Base-by-base conservation (phyloP, 805 yeast genomes). In the Yarrowia alimentaria region DNA sequence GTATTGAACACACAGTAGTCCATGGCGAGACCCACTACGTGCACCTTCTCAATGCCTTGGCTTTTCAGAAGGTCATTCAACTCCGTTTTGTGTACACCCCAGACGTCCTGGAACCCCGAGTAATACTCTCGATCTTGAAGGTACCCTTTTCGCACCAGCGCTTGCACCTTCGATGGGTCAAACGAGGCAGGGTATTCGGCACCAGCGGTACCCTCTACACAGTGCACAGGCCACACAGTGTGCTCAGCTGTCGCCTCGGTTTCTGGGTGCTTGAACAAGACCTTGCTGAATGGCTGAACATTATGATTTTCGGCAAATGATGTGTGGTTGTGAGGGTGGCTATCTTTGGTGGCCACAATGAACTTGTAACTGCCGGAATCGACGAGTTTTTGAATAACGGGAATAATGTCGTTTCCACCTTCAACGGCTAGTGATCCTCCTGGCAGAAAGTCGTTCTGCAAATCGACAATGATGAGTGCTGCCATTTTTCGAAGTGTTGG, bases 201-300 rank as follows among this genome's bases (percentile, higher is more conserved):
- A 0, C 97, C 98, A 5, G 56, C 42, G 0, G 89, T 72, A 47
- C 74, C 72, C 60, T 86, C 90, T 12, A 90, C 77, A 64, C 97
- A 90, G 63, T 90, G 98, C 51, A 78, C 90, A 0, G 98, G 97
- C 97, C 97, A 90, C 3, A 88, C 71, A 7, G 55, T 52, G 0
- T 74, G 72, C 4, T 54, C 58, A 28, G 67, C 55, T 11, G 63
- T 57, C 32, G 56, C 54, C 0, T 62, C 62, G 31, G 64, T 58
- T 14, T 68, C 57, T 0, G 93, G 90, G 42, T 80, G 77, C 1
- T 59, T 45, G 60, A 82, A 78, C 13, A 61, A 67, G 31, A 77
- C 57, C 1, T 68, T 61, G 0, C 79, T 67, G 61, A 71, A 89
- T 2, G 89, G 85, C 2, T 63, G 52, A 19, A 56, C 65, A 26